Evolutionary conservation across 2,329 filamentous ascomycete species (phyloP), one percentile per base, ranked within the genome.

Genomic region (Pseudocercospora cruenta): DNA sequence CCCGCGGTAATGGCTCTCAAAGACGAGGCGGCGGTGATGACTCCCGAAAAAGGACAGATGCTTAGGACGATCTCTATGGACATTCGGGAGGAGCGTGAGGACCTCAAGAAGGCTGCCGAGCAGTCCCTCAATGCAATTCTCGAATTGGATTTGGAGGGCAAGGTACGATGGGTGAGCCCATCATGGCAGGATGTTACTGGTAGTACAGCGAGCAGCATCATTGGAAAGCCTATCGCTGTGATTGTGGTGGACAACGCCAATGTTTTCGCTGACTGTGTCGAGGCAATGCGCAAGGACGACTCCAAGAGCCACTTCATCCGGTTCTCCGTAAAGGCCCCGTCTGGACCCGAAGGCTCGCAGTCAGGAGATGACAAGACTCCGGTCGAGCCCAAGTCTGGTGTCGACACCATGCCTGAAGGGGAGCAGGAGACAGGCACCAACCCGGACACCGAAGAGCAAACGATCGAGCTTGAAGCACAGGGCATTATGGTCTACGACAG

Each of bases 401-500:
- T 65, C 19, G 70, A 70, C 43, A 45, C 63, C 14, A 65, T 65
- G 58, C 60, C 66, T 33, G 55, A 64, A 49, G 16, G 33, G 4
- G 64, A 63, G 16, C 58, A 39, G 24, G 55, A 64, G n/a, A 22
- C 59, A 22, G 47, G 59, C 19, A 24, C 45, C 7, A 45, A 22
- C 19, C 63, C 54, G 65, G 70, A 9, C 57, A 62, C 57, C 68
- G 73, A 26, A 9, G 77, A 80, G 39, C 76, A 80, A n/a, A 84
- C 88, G 45, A 84, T 97, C 67, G 90, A 93, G 68, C 86, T 99
- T 66, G 96, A 99, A 81, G 96, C 92, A 6, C 95, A 99, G 80
- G 95, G 95, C 22, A 99, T 99, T 76, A 96, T 98, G 91, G 93
- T 98, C 6, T 98, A 97, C 77, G 94, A 98, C 78, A 89, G 91